Conservation (phyloP, 1,139 yeast species). For the Suhomyces ambrosiae region DNA sequence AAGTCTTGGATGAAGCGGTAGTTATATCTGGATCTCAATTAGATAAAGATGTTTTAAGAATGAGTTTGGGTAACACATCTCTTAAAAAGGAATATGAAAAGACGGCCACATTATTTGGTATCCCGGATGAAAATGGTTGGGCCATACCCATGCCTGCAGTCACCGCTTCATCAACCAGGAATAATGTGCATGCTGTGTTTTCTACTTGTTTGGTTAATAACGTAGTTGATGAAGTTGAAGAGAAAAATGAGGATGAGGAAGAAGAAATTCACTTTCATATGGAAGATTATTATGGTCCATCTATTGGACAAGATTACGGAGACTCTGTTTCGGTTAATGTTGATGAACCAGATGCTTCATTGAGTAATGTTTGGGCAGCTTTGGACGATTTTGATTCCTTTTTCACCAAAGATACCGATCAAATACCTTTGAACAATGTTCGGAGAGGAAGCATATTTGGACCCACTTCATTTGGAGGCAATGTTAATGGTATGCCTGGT, state of each 20-base stretch:
- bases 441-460: conserved; percentile 13
- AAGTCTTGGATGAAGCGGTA: conserved; percentile 83
- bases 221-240: conserved; percentile 30
- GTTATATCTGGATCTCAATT: conserved; percentile 86
- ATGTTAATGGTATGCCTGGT: background rate
- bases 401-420: conserved; percentile 69
- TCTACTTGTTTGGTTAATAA: conserved; percentile 65
- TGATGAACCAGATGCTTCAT: conserved; percentile 70
- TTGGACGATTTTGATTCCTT: conserved; percentile 90
- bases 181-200: conserved; percentile 93
- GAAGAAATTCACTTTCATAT: conserved; percentile 61
- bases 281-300: conserved; percentile 62
- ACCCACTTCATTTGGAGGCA: conserved; percentile 3
- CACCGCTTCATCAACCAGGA: conserved; percentile 83
- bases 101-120: conserved; percentile 89
- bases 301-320: conserved; percentile 28
- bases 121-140: conserved; percentile 99
- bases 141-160: conserved; percentile 93
- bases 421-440: conserved; percentile 15
- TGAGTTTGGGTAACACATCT: conserved; percentile 84
- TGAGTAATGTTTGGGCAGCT: conserved; percentile 97
- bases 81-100: conserved; percentile 80
- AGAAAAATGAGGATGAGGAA: conserved; percentile 26
- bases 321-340: conserved; percentile 45
- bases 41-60: conserved; percentile 87